Percentiles rank a stretch among this genome's conserved stretches.
These are phyloP conservation scores for Lactarius sp. DNA, from an alignment of 768 basidiomycete genomes.

Conservation along the genomic window DNA sequence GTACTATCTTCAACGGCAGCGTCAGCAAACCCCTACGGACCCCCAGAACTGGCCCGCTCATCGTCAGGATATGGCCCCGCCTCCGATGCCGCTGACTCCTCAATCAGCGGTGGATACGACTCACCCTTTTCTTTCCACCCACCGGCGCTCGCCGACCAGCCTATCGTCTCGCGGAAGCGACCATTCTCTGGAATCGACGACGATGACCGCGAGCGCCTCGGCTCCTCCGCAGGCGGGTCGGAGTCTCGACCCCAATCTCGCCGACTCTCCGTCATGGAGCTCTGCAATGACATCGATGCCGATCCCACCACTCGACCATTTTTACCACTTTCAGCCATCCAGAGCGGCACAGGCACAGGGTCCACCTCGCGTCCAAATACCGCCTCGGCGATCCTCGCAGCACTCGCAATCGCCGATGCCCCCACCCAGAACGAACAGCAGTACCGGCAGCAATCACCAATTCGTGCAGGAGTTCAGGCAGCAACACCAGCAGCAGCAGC, in stretches of 20 bases:
- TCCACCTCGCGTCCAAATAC: constrained; percentile 31
- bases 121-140: constrained; percentile 80
- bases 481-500: constrained; percentile 34
- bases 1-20: constrained; percentile 27
- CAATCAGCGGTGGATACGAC: constrained; percentile 39
- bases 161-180: constrained; percentile 54
- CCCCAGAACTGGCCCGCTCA: constrained; percentile 36
- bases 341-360: constrained; percentile 32
- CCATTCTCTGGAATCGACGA: constrained; percentile 56
- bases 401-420: constrained; percentile 45
- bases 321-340: constrained; percentile 38
- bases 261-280: constrained; percentile 79
- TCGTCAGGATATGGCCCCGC: constrained; percentile 31
- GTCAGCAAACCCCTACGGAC: constrained; percentile 31
- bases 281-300: constrained; percentile 70
- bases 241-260: constrained; percentile 77
- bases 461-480: constrained; percentile 48
- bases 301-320: constrained; percentile 44
- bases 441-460: constrained; percentile 27
- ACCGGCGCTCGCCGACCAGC: constrained; percentile 43
- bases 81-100: constrained; percentile 30
- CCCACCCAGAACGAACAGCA: constrained; percentile 24
- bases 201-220: constrained; percentile 40
- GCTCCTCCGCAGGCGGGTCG: constrained; percentile 43
- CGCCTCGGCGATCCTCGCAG: constrained; percentile 34